Conservation (phyloP, 2,329 filamentous ascomycete species). For the Penicillium freii region DNA sequence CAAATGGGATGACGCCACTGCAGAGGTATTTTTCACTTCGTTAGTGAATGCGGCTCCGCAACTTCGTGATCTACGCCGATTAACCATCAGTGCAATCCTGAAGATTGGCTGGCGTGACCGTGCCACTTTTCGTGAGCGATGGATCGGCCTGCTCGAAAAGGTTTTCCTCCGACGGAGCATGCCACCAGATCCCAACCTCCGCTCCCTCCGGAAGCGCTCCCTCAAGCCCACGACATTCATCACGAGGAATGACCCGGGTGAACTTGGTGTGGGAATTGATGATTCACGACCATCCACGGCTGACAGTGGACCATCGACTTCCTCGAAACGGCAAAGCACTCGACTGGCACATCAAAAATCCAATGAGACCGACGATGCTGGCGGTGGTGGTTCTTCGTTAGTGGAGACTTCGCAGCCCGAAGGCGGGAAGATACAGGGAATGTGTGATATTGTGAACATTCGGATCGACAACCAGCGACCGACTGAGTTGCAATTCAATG, state of each 20-base stretch:
- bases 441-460: slow-evolving; percentile 59
- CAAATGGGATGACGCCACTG: slow-evolving; percentile 67
- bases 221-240: slow-evolving; percentile 9
- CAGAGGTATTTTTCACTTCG: slow-evolving; percentile 75
- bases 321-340: slow-evolving; percentile 41
- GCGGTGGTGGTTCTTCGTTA: neutral
- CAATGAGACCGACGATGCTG: slow-evolving; percentile 27
- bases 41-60: slow-evolving; percentile 68
- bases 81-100: slow-evolving; percentile 75
- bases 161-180: slow-evolving; percentile 41
- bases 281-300: slow-evolving; percentile 12
- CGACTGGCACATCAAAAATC: slow-evolving; percentile 36
- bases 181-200: slow-evolving; percentile 32
- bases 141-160: slow-evolving; percentile 67
- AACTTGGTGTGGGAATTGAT: slow-evolving; percentile 1
- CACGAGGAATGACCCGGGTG: neutral
- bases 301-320: slow-evolving; percentile 17
- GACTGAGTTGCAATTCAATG: slow-evolving; percentile 56
- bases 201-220: slow-evolving; percentile 22
- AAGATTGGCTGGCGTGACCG: slow-evolving; percentile 78
- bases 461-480: slow-evolving; percentile 63
- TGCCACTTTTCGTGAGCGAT: slow-evolving; percentile 72
- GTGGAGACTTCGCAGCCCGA: slow-evolving; percentile 2
- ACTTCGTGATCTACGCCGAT: slow-evolving; percentile 64
- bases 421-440: slow-evolving; percentile 48